Conservation (phyloP, 2,329 filamentous ascomycete genomes). For the Phialocephala subalpina region DNA sequence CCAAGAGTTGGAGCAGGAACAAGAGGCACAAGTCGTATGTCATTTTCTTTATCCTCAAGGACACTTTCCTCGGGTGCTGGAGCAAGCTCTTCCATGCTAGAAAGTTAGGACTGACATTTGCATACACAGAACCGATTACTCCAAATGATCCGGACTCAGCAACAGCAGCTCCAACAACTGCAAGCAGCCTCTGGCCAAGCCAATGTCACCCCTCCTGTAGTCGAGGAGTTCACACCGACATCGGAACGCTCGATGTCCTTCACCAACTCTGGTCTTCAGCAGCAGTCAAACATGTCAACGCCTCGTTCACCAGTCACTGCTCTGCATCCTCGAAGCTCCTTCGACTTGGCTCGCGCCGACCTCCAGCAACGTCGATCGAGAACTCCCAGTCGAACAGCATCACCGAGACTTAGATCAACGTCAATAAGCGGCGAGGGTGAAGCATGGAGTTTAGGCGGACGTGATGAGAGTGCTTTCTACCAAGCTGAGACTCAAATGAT, state of each 20-base stretch:
- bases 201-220: slow-evolving; percentile 47
- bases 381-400: slow-evolving; percentile 63
- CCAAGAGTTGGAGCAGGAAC: slow-evolving; percentile 80
- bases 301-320: slow-evolving; percentile 56
- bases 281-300: slow-evolving; percentile 52
- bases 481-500: slow-evolving; percentile 84
- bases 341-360: slow-evolving; percentile 64
- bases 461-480: slow-evolving; percentile 81
- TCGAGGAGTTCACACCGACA: slow-evolving; percentile 51
- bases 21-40: slow-evolving; percentile 78
- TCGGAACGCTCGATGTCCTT: slow-evolving; percentile 54
- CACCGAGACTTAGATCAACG: slow-evolving; percentile 63
- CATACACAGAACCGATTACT: slow-evolving; percentile 72
- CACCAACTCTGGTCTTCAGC: slow-evolving; percentile 45
- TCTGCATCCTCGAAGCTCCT: slow-evolving; percentile 61
- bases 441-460: slow-evolving; percentile 63
- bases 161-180: slow-evolving; percentile 72
- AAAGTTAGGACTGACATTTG: slow-evolving; percentile 10
- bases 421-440: slow-evolving; percentile 69
- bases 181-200: slow-evolving; percentile 52
- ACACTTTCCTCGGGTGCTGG: neutral
- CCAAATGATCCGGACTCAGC: slow-evolving; percentile 79
- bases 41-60: neutral
- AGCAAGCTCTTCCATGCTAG: neutral
- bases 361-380: slow-evolving; percentile 61